Evolutionary conservation across 768 basidiomycete species (phyloP).

Genomic region (Gloeopeniophorella convolvens): DNA sequence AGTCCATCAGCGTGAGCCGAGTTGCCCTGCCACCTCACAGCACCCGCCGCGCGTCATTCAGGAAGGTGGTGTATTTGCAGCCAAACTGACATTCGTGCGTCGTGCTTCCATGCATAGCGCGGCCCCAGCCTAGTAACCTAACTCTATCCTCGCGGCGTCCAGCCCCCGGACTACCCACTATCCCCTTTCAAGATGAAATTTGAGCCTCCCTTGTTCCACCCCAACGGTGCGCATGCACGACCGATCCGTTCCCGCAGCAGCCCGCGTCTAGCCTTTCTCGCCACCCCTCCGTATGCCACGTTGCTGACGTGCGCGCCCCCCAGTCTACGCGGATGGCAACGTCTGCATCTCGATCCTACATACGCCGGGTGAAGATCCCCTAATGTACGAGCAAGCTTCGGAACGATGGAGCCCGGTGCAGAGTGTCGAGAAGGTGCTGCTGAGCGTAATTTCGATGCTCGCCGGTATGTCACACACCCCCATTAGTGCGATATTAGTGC

Average conservation of each 20-base stretch:
- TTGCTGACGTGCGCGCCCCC: not conserved
- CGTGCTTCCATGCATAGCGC: constrained; percentile 12
- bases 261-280: not conserved
- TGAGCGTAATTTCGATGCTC: constrained; percentile 96
- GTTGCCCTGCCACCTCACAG: not conserved
- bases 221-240: constrained; percentile 67
- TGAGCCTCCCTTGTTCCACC: constrained; percentile 94
- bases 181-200: constrained; percentile 99
- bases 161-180: constrained; percentile 93
- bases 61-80: constrained; percentile 95
- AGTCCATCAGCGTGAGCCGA: constrained; percentile 25
- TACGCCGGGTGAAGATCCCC: constrained; percentile 86
- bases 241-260: constrained; percentile 2
- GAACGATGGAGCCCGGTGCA: constrained; percentile 99
- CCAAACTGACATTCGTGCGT: constrained; percentile 87
- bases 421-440: constrained; percentile 92
- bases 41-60: constrained; percentile 25
- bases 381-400: constrained; percentile 90
- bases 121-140: not conserved
- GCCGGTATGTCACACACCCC: constrained; percentile 52
- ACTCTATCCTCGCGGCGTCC: constrained; percentile 3
- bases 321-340: constrained; percentile 93
- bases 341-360: constrained; percentile 99
- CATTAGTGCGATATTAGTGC: not conserved
- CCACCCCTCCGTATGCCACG: not conserved